A percentile compares a stretch with the other conserved stretches of the same genome.
phyloP scores from a whole-genome alignment of 768 basidiomycete genomes.

The Leccinum barrowsii region DNA sequence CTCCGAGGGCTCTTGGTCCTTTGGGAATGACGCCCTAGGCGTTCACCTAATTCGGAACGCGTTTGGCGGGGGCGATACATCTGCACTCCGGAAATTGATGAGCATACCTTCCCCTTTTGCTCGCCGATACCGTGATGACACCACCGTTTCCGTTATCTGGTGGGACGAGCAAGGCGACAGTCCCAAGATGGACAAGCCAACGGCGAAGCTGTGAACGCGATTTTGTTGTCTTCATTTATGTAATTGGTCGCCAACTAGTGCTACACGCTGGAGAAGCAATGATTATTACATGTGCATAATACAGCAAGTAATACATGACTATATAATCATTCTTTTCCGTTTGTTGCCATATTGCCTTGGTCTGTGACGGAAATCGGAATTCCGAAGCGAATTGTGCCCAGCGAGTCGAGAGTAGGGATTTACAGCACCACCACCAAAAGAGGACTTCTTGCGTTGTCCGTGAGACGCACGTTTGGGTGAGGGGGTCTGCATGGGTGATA shows the following conservation, averaged over 20 bases:
- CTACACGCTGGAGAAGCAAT: constrained; percentile 1
- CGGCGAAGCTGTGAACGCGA: constrained; percentile 46
- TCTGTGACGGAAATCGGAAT: constrained; percentile 22
- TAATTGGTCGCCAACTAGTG: not conserved
- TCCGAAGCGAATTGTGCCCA: constrained; percentile 34
- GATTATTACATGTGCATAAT: constrained; percentile 4
- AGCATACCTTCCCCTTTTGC: constrained; percentile 84
- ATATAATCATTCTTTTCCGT: constrained; percentile 36
- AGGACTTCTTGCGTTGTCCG: constrained; percentile 26
- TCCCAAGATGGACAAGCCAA: constrained; percentile 36
- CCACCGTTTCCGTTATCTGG: constrained; percentile 81
- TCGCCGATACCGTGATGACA: constrained; percentile 77
- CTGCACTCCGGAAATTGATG: constrained; percentile 52
- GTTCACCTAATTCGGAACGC: constrained; percentile 88
- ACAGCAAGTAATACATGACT: constrained; percentile 20
- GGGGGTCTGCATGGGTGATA: constrained; percentile 20
- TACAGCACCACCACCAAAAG: constrained; percentile 27
- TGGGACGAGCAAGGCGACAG: constrained; percentile 64
- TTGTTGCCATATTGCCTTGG: constrained; percentile 31
- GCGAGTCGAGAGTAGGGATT: constrained; percentile 36
- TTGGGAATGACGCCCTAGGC: constrained; percentile 73
- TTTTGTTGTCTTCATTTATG: not conserved
- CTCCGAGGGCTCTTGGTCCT: constrained; percentile 62
- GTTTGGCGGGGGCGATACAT: constrained; percentile 78
- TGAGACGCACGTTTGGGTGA: constrained; percentile 23